Percentiles rank a stretch among this genome's conserved stretches.
These are phyloP conservation scores for Celoporthe dispersa DNA, from an alignment of 2,329 filamentous ascomycete species.

Conservation along the genomic window DNA sequence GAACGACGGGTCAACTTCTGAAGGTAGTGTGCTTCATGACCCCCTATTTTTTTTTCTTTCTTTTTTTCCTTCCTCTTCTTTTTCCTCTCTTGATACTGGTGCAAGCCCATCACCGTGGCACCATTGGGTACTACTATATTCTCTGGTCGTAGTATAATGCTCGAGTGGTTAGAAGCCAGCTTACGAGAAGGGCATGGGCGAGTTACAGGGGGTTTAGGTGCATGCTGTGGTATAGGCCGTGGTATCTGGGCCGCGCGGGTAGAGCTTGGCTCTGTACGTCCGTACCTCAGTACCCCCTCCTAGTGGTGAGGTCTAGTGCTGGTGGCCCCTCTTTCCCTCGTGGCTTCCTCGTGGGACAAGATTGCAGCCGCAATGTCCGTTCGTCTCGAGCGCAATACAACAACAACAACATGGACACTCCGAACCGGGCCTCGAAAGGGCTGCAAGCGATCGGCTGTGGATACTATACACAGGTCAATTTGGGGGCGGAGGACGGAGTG, in stretches of 20 bases:
- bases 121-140: no score
- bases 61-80: background rate
- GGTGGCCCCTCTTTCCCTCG: background rate
- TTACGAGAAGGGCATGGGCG: background rate
- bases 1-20: background rate
- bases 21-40: background rate
- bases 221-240: no score
- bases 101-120: background rate
- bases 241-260: no score
- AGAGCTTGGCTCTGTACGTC: background rate
- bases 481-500: background rate
- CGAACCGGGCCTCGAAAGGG: background rate
- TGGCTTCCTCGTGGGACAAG: background rate
- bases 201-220: no score
- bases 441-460: slow-evolving; percentile 1
- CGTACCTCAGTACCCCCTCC: background rate
- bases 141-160: background rate
- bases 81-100: background rate
- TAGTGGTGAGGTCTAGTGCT: background rate
- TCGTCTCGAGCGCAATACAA: background rate
- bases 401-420: no score
- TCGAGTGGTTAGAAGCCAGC: background rate
- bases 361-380: background rate
- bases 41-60: background rate
- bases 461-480: background rate